phyloP scores from a whole-genome alignment of 2,329 filamentous ascomycete genomes.

The Ceratocystis papillata region DNA sequence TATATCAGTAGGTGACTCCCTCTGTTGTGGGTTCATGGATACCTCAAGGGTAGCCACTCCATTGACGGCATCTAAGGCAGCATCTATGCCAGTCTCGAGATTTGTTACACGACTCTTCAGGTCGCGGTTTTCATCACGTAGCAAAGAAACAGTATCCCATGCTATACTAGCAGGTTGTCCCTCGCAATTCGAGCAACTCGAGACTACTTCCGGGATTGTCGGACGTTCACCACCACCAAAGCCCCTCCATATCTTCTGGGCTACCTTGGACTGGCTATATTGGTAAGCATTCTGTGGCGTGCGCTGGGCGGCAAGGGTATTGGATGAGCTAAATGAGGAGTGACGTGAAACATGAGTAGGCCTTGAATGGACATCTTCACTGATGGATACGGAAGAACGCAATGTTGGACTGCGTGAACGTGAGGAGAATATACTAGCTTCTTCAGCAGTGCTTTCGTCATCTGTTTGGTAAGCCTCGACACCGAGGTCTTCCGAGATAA shows the following conservation, averaged over 20 bases:
- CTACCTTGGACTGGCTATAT: conserved; percentile 6
- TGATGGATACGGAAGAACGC: conserved; percentile 14
- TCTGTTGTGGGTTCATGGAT: conserved; percentile 14
- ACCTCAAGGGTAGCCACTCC: conserved; percentile 35
- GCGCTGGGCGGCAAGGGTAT: conserved; percentile 26
- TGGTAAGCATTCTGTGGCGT: conserved; percentile 23
- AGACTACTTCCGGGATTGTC: conserved; percentile 20
- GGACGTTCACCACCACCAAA: conserved; percentile 6
- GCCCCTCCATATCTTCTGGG: conserved; percentile 16
- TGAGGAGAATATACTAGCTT: conserved; percentile 51
- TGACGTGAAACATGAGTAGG: conserved; percentile 26
- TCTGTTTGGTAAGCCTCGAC: conserved; percentile 47
- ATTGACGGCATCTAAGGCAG: conserved; percentile 49
- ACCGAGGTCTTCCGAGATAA: conserved; percentile 43
- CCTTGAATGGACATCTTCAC: conserved; percentile 14
- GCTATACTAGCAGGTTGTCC: conserved; percentile 49
- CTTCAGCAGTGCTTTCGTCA: conserved; percentile 38
- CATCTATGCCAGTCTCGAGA: conserved; percentile 50
- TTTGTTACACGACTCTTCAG: conserved; percentile 49
- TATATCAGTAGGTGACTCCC: neutral
- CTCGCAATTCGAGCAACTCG: conserved; percentile 45
- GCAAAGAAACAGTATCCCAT: conserved; percentile 53
- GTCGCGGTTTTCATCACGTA: conserved; percentile 51
- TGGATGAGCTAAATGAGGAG: conserved; percentile 30
- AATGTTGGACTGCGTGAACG: conserved; percentile 46